Base-by-base conservation (phyloP, 768 basidiomycete genomes). In the Kwoniella mangroviensis region DNA sequence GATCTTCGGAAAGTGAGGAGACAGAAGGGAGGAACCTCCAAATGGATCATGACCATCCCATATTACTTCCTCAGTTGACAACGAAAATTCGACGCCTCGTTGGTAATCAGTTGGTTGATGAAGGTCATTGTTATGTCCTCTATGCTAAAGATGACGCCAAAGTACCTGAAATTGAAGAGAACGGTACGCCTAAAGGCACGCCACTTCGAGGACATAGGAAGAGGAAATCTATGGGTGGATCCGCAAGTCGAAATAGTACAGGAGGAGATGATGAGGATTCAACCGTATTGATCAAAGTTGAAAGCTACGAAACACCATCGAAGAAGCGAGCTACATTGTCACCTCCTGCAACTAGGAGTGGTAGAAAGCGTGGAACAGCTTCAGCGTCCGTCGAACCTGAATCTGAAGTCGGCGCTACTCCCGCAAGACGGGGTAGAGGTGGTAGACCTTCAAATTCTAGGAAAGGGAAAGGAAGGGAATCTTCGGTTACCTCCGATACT, bases 81-180 rank as follows among this genome's bases (percentile, higher is more conserved):
- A 63, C 65, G 7, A 78, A 75, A 57, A 66, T 78, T 1, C 74
- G 75, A 54, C 70, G 79, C 15, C 63, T 80, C 2, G 74, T 75
- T 3, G 79, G 79, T 4, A 42, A 64, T 21, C 62, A 67, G 21
- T 67, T 76, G 4, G 70, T 77, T 43, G 72, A 78, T 42, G 75
- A 77, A 26, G 77, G 77, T 4, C 71, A 74, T 54, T 75, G 74
- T 40, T 77, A 73, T 64, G 53, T 79, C 26, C 68, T 76, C 7
- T 69, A 64, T 22, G 72, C 78, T 10, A 56, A 63, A 15, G 67
- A 67, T 4, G 71, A 70, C 10, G 69, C 69, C 19, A 53, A 57
- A 26, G 34, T 70, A n/a, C 51, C 67, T 9, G 62, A 54, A 12
- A 28, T 28, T 4, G 64, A 65, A 11, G 40, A 15, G 4, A 22